Percentiles rank a stretch among this genome's conserved stretches.
Conservation (phyloP, 2,329 filamentous ascomycete species). For the Neonectria coccinea region DNA sequence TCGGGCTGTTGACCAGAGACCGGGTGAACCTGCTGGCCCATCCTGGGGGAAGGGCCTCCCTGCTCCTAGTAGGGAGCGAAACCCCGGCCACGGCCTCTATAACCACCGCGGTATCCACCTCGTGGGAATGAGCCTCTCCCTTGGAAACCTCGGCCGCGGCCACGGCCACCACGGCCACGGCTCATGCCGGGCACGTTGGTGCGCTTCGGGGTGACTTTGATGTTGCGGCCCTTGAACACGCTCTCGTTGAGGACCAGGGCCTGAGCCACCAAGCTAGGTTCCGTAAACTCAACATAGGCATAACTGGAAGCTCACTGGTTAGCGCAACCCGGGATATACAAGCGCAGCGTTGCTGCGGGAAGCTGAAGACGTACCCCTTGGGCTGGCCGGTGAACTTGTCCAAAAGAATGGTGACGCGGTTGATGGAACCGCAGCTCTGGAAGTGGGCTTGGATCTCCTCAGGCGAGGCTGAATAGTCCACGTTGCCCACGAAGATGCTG, state of each 20-base stretch:
- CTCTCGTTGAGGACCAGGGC: constrained; percentile 97
- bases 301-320: constrained; percentile 71
- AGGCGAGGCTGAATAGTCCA: constrained; percentile 96
- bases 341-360: neutral
- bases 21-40: constrained; percentile 23
- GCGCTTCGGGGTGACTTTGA: constrained; percentile 95
- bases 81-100: constrained; percentile 74
- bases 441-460: constrained; percentile 98
- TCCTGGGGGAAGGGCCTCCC: constrained; percentile 44
- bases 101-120: constrained; percentile 62
- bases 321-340: constrained; percentile 22
- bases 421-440: constrained; percentile 96
- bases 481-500: constrained; percentile 98
- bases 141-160: constrained; percentile 63
- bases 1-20: constrained; percentile 36
- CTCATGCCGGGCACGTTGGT: constrained; percentile 97
- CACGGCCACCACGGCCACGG: constrained; percentile 75
- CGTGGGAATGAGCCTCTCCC: constrained; percentile 65
- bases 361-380: constrained; percentile 81
- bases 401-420: constrained; percentile 94
- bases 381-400: constrained; percentile 99
- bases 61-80: constrained; percentile 72
- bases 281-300: constrained; percentile 98
- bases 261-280: constrained; percentile 91
- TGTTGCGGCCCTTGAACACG: constrained; percentile 91